phyloP scores from a whole-genome alignment of 352 stramenopile species.

The Pythium monospermum region DNA sequence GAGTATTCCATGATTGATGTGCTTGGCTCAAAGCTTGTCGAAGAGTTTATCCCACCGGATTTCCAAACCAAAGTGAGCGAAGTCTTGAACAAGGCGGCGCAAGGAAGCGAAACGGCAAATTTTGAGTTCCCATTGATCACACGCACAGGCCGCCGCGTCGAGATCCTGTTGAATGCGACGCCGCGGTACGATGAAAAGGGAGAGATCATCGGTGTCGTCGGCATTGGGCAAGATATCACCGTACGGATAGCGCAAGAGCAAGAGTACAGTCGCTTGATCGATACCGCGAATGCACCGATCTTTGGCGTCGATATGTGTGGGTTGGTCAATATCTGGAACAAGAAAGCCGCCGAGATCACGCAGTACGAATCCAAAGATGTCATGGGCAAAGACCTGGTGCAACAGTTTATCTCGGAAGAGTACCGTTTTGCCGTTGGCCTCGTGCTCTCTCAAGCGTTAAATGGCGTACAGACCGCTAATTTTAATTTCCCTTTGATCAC shows the following conservation, averaged over 20 bases:
- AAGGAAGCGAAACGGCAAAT: constrained; percentile 66
- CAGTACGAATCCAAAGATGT: constrained; percentile 87
- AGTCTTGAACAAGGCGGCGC: constrained; percentile 60
- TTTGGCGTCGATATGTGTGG: constrained; percentile 79
- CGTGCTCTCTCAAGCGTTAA: constrained; percentile 64
- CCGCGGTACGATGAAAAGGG: constrained; percentile 77
- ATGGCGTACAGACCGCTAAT: constrained; percentile 71
- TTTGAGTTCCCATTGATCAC: constrained; percentile 89
- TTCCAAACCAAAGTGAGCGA: constrained; percentile 52
- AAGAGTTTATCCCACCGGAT: constrained; percentile 86
- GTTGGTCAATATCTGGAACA: constrained; percentile 88
- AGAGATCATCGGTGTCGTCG: constrained; percentile 75
- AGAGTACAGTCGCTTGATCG: constrained; percentile 81
- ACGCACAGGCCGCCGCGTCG: constrained; percentile 61
- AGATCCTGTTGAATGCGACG: constrained; percentile 83
- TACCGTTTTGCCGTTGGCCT: constrained; percentile 55
- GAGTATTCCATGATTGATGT: constrained; percentile 89
- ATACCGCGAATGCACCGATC: constrained; percentile 86
- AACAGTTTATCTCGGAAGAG: constrained; percentile 84
- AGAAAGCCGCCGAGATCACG: constrained; percentile 87
- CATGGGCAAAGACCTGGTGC: constrained; percentile 83
- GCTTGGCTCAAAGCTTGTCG: constrained; percentile 79
- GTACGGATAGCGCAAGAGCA: constrained; percentile 83
- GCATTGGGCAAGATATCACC: constrained; percentile 82
- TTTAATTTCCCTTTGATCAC: constrained; percentile 85